phyloP scores from a whole-genome alignment of 345 rosid species.

The Hirschfeldia incana region DNA sequence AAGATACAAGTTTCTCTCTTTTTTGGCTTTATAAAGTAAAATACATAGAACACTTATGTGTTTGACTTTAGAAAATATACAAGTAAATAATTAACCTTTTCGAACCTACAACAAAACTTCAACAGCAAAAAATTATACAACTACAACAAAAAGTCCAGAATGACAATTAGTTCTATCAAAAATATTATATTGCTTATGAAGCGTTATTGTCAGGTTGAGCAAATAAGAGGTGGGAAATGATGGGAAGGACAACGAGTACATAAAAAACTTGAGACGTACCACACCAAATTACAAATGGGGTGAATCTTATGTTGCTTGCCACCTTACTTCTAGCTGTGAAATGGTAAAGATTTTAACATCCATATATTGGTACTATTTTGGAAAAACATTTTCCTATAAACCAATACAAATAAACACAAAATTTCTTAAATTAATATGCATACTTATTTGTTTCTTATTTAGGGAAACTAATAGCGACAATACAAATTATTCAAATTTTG shows the following conservation, averaged over 20 bases:
- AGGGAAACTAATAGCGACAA: not conserved
- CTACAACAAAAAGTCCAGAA: not conserved
- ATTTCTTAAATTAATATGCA: not conserved
- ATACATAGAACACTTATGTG: not conserved
- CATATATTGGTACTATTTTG: not conserved
- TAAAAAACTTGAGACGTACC: conserved; percentile 62
- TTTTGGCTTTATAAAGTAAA: too few relatives aligned
- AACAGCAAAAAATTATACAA: not conserved
- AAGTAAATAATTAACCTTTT: not conserved
- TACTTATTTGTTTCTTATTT: not conserved
- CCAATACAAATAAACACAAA: not conserved
- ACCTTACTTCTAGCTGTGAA: conserved; percentile 61
- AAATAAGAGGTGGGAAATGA: conserved; percentile 15
- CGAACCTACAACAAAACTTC: not conserved
- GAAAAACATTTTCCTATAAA: not conserved
- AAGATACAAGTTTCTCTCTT: too few relatives aligned
- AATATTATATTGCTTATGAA: too few relatives aligned
- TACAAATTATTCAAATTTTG: not conserved
- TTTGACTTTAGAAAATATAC: not conserved
- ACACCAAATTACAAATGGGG: conserved; percentile 60
- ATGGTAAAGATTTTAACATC: conserved; percentile 21
- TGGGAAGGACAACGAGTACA: conserved; percentile 43
- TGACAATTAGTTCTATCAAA: not conserved
- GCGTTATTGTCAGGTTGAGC: not conserved
- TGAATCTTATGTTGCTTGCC: conserved; percentile 79